A percentile compares a stretch with the other conserved stretches of the same genome.
Conservation (phyloP, 192 early-diverging fungal species). For the Cladochytrium replicatum region DNA sequence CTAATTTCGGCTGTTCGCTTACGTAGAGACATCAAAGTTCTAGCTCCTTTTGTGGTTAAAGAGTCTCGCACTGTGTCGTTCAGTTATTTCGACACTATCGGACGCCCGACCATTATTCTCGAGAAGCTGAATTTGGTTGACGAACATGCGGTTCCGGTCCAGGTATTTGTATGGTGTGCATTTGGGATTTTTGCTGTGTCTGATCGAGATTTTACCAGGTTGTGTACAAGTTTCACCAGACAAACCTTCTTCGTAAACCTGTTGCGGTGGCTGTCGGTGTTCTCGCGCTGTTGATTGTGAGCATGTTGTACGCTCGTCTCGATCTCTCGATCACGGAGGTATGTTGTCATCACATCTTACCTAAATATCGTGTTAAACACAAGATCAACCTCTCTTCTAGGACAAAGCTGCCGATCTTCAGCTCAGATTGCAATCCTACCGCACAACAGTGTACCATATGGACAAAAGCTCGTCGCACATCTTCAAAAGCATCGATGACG, state of each 20-base stretch:
- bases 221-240: conserved; percentile 31
- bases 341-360: too few species aligned
- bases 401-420: too few species aligned
- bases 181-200: too few species aligned
- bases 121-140: conserved; percentile 62
- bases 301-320: conserved; percentile 26
- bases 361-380: too few species aligned
- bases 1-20: conserved; percentile 1
- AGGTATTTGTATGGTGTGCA: too few species aligned
- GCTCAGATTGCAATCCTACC: too few species aligned
- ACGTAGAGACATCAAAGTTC: conserved; percentile 55
- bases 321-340: conserved; percentile 35
- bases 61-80: conserved; percentile 40
- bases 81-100: conserved; percentile 86
- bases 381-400: too few species aligned
- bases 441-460: too few species aligned
- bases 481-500: too few species aligned
- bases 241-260: conserved; percentile 32
- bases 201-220: conserved; percentile 20
- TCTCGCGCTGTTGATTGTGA: too few species aligned
- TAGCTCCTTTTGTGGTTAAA: conserved; percentile 46
- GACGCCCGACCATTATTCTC: conserved; percentile 71
- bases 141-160: conserved; percentile 38
- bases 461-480: too few species aligned
- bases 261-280: conserved; percentile 23